Evolutionary conservation across 139 green algal species (phyloP).

Genomic region (Eudorina sp.): DNA sequence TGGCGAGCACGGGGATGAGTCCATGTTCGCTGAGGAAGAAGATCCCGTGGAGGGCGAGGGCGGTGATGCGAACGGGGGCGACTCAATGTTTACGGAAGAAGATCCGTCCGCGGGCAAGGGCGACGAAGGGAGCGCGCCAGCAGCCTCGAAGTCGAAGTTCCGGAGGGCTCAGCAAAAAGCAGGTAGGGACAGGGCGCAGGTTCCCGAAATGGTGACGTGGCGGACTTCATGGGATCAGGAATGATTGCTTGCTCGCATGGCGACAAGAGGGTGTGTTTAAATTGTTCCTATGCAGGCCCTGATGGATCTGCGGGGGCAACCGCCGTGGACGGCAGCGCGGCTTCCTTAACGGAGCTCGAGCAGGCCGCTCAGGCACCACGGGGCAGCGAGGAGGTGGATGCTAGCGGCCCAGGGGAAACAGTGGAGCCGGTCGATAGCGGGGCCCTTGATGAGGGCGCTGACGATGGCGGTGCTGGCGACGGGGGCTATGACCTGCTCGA

Average conservation of each 20-base stretch:
- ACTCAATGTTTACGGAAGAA: slow-evolving; percentile 35
- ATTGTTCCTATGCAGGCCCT: background rate
- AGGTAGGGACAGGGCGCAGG: too few species aligned
- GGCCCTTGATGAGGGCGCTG: background rate
- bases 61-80: background rate
- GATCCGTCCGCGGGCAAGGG: background rate
- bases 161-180: slow-evolving; percentile 24
- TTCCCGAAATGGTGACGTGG: too few species aligned
- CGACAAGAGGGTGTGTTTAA: too few species aligned
- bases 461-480: background rate
- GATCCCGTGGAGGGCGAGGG: background rate
- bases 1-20: slow-evolving; percentile 22
- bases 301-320: background rate
- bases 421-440: background rate
- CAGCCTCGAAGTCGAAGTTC: slow-evolving; percentile 45
- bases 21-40: slow-evolving; percentile 42
- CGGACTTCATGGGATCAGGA: too few species aligned
- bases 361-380: background rate
- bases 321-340: slow-evolving; percentile 8
- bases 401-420: background rate
- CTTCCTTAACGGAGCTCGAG: slow-evolving; percentile 27
- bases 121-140: background rate
- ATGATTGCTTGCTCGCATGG: too few species aligned
- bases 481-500: slow-evolving; percentile 37
- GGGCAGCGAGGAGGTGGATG: background rate